Evolutionary conservation across 169 alveolate species (phyloP), one percentile per base, ranked within the genome.

Genomic region (Babesia caballi): DNA sequence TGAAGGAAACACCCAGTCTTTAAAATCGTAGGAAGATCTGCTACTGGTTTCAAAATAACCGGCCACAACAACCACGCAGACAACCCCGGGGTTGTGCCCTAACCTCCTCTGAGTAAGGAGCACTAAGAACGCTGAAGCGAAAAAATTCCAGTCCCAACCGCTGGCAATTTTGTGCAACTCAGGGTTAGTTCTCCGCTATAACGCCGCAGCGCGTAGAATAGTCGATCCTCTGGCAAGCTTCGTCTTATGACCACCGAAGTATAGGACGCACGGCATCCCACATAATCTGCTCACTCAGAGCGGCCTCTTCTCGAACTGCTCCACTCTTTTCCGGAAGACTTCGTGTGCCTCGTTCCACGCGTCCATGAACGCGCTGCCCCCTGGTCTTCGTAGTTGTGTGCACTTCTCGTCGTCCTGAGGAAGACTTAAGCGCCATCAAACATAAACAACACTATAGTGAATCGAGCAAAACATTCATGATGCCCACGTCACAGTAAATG

Each of bases 271-370:
- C 61, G 46, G 32, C 46, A 33, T 32, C n/a, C 33, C 46, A 8
- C n/a, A 63, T 23, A 63, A 28, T 14, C 58, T 63, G 73, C 50
- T 63, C 19, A 63, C 42, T 72, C 49, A 72, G 49, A 78, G 63
- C 5, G 38, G 59, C 17, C 71, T 57, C 57, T 81, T 81, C 32
- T 81, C 82, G 27, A 71, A 70, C 28, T 52, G 71, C 21, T 58
- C 28, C 35, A 81, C 78, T 6, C 69, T 52, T 28, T 72, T 53
- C 38, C 38, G 61, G 42, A 81, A 81, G 25, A 8, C 41, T 42
- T 71, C 75, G 38, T 81, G 83, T 5, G 88, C 88, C 36, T 81
- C 47, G 50, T 69, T 73, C 88, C 88, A 81, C 1, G 72, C 59
- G 15, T 81, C 60, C 66, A 46, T 81, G 42, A 81, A 81, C 19